phyloP scores from a whole-genome alignment of 2,329 filamentous ascomycete genomes.

The Fusarium odoratissimum region DNA sequence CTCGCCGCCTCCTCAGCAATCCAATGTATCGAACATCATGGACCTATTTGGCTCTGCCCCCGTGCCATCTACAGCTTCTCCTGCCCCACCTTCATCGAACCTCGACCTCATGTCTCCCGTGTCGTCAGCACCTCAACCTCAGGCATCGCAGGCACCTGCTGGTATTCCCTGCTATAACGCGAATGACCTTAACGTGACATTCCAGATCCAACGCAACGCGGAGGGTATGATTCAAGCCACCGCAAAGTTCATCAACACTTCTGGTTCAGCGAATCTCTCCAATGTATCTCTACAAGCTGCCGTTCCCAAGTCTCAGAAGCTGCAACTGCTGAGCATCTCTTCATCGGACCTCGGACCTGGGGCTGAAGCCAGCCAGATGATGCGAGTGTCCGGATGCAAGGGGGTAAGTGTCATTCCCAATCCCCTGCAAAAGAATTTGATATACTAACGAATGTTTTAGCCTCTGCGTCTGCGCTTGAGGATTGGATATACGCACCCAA shows the following conservation, averaged over 20 bases:
- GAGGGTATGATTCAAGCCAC: slow-evolving; percentile 83
- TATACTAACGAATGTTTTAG: slow-evolving; percentile 58
- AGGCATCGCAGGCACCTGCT: slow-evolving; percentile 56
- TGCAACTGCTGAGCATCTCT: slow-evolving; percentile 92
- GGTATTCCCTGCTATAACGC: slow-evolving; percentile 84
- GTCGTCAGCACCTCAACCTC: slow-evolving; percentile 54
- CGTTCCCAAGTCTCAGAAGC: slow-evolving; percentile 94
- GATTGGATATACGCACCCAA: slow-evolving; percentile 80
- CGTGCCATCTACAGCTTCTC: slow-evolving; percentile 49
- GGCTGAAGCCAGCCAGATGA: slow-evolving; percentile 87
- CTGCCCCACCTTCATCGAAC: slow-evolving; percentile 55
- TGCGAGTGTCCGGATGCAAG: slow-evolving; percentile 86
- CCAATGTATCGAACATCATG: slow-evolving; percentile 82
- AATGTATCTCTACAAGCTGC: slow-evolving; percentile 90
- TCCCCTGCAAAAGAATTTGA: not conserved
- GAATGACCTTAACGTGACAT: slow-evolving; percentile 83
- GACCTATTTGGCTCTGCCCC: slow-evolving; percentile 77
- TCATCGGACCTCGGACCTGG: slow-evolving; percentile 80
- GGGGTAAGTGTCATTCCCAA: slow-evolving; percentile 76
- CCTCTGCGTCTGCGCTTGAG: slow-evolving; percentile 86
- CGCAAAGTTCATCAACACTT: slow-evolving; percentile 85
- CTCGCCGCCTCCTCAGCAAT: slow-evolving; percentile 64
- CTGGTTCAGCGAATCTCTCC: slow-evolving; percentile 72
- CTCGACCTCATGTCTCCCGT: slow-evolving; percentile 63
- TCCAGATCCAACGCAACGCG: slow-evolving; percentile 85